Conservation (phyloP, 2,329 filamentous ascomycete genomes). For the Sarocladium kiliense region DNA sequence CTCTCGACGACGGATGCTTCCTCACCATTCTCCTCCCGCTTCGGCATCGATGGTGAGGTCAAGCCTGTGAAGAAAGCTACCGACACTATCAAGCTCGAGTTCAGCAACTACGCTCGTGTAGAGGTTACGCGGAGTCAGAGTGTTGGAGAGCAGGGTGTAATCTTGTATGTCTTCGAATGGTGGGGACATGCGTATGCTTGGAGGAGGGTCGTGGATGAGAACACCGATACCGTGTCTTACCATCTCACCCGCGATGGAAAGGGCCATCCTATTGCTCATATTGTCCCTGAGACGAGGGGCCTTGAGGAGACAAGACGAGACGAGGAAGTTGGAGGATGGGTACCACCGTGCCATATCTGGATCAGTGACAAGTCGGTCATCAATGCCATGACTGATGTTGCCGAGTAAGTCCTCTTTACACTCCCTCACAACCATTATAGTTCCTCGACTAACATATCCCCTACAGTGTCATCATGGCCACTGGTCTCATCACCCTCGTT, state of each 20-base stretch:
- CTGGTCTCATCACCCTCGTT: conserved; percentile 81
- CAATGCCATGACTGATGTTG: conserved; percentile 68
- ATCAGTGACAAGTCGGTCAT: conserved; percentile 72
- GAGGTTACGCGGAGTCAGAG: conserved; percentile 66
- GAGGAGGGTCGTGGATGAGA: conserved; percentile 70
- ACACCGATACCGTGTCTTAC: conserved; percentile 66
- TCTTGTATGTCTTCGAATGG: conserved; percentile 86
- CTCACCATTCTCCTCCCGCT: conserved; percentile 24
- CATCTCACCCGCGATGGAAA: conserved; percentile 67
- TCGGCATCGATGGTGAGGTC: conserved; percentile 12
- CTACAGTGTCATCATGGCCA: conserved; percentile 82
- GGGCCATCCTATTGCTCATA: conserved; percentile 66
- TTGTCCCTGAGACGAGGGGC: conserved; percentile 74
- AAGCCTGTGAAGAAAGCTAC: conserved; percentile 41
- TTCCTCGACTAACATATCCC: too few species aligned
- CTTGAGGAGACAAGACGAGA: conserved; percentile 67
- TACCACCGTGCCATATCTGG: conserved; percentile 87
- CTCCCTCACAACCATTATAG: conserved; percentile 3
- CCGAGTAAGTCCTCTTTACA: conserved; percentile 60
- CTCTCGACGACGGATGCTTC: conserved; percentile 12
- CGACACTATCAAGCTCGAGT: conserved; percentile 84
- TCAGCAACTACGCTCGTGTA: conserved; percentile 94
- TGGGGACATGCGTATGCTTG: conserved; percentile 85
- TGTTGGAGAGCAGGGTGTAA: conserved; percentile 41
- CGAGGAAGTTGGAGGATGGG: conserved; percentile 75